Evolutionary conservation across 2,329 filamentous ascomycete genomes (phyloP).

Genomic region (Pseudopyrenochaeta lycopersici): DNA sequence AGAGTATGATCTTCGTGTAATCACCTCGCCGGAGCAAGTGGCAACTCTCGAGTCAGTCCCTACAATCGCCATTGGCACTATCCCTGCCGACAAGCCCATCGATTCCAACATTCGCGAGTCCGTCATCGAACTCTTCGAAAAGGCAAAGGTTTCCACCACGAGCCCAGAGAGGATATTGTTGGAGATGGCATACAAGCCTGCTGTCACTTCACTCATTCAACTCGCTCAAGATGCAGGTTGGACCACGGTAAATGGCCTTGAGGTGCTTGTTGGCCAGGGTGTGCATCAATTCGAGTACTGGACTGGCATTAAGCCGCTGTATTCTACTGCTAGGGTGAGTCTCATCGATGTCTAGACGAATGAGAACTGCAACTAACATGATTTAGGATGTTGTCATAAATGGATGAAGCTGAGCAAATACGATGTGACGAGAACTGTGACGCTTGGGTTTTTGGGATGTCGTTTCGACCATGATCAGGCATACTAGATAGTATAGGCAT

Average conservation of each 20-base stretch:
- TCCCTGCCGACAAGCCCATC: slow-evolving; percentile 87
- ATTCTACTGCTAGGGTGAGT: slow-evolving; percentile 71
- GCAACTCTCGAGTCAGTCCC: slow-evolving; percentile 60
- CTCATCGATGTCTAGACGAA: too few species aligned
- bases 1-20: slow-evolving; percentile 71
- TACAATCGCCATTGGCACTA: slow-evolving; percentile 83
- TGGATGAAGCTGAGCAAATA: background rate
- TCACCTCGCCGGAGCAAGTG: slow-evolving; percentile 61
- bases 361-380: slow-evolving; percentile 5
- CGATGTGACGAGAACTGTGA: too few species aligned
- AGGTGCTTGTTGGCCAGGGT: slow-evolving; percentile 88
- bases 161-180: slow-evolving; percentile 66
- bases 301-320: slow-evolving; percentile 82
- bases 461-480: too few species aligned
- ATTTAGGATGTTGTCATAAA: slow-evolving; percentile 27
- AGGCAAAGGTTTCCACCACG: slow-evolving; percentile 29
- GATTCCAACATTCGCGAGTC: slow-evolving; percentile 74
- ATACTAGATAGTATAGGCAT: too few species aligned
- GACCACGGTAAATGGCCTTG: slow-evolving; percentile 84
- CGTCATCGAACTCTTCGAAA: slow-evolving; percentile 64
- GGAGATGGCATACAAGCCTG: slow-evolving; percentile 97
- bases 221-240: slow-evolving; percentile 81
- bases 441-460: too few species aligned
- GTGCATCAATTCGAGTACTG: slow-evolving; percentile 86
- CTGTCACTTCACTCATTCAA: slow-evolving; percentile 83